Evolutionary conservation across 1,284 basidiomycete genomes (phyloP).

Genomic region (Hymenochaete sp.): DNA sequence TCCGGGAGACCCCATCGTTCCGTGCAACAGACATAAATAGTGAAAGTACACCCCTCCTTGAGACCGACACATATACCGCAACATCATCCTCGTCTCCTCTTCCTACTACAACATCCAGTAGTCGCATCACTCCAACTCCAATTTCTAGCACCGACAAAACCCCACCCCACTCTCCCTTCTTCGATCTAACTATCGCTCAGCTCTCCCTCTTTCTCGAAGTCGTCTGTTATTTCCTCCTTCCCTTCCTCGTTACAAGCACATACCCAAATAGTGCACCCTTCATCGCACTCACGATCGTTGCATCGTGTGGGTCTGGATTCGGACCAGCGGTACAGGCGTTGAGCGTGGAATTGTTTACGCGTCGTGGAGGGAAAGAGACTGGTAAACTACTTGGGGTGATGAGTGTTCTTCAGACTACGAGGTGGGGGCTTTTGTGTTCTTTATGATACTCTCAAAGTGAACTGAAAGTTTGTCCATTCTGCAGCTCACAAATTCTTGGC

Average conservation of each 20-base stretch:
- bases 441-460: background rate
- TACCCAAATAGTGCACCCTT: constrained; percentile 31
- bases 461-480: background rate
- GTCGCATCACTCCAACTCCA: constrained; percentile 17
- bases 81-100: background rate
- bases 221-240: constrained; percentile 44
- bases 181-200: constrained; percentile 56
- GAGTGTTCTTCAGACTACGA: constrained; percentile 57
- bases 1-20: constrained; percentile 22
- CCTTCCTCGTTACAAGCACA: constrained; percentile 31
- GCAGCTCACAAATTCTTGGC: constrained; percentile 45
- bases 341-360: constrained; percentile 51
- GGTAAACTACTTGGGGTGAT: constrained; percentile 66
- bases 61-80: too few relatives aligned
- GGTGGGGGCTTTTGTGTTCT: constrained; percentile 32
- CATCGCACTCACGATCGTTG: constrained; percentile 36
- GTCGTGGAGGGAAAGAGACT: constrained; percentile 33
- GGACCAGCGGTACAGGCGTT: constrained; percentile 58
- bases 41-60: background rate
- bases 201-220: constrained; percentile 52
- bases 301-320: constrained; percentile 50
- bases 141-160: background rate
- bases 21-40: background rate
- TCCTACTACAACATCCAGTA: constrained; percentile 7
- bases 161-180: constrained; percentile 35